phyloP scores from a whole-genome alignment of 2,329 filamentous ascomycete species.

The Myriosclerotinia scirpicola region DNA sequence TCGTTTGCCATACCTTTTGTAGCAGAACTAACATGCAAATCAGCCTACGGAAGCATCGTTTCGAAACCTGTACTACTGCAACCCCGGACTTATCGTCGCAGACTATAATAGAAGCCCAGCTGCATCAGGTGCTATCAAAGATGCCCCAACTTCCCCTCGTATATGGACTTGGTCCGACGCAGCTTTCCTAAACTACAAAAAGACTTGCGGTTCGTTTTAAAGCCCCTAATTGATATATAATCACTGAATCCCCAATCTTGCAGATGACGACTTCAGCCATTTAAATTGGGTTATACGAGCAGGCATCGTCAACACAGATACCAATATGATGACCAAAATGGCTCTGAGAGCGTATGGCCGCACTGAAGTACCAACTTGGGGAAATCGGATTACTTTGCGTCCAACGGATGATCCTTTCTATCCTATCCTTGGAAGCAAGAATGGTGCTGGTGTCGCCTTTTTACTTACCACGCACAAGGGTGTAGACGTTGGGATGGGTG shows the following conservation, averaged over 20 bases:
- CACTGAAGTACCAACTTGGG: background rate
- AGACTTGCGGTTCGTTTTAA: background rate
- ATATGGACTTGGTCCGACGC: constrained; percentile 11
- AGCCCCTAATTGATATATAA: background rate
- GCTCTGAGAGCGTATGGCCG: background rate
- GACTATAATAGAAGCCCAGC: background rate
- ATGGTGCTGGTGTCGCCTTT: constrained; percentile 4
- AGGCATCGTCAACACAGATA: background rate
- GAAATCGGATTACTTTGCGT: background rate
- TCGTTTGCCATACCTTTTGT: background rate
- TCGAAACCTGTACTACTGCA: background rate
- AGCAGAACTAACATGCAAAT: background rate
- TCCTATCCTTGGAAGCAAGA: constrained; percentile 9
- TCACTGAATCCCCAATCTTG: background rate
- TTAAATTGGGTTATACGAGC: background rate
- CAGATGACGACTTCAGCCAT: background rate
- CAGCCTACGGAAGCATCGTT: background rate
- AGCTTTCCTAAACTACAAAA: constrained; percentile 1
- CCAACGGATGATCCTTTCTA: background rate
- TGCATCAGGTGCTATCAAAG: background rate
- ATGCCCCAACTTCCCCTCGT: background rate
- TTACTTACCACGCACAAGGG: background rate
- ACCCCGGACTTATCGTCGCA: background rate
- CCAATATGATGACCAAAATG: constrained; percentile 1
- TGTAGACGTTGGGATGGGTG: background rate